A percentile compares a stretch with the other conserved stretches of the same genome.
phyloP scores from a whole-genome alignment of 2,329 filamentous ascomycete species.

The Ambrosiella xylebori region DNA sequence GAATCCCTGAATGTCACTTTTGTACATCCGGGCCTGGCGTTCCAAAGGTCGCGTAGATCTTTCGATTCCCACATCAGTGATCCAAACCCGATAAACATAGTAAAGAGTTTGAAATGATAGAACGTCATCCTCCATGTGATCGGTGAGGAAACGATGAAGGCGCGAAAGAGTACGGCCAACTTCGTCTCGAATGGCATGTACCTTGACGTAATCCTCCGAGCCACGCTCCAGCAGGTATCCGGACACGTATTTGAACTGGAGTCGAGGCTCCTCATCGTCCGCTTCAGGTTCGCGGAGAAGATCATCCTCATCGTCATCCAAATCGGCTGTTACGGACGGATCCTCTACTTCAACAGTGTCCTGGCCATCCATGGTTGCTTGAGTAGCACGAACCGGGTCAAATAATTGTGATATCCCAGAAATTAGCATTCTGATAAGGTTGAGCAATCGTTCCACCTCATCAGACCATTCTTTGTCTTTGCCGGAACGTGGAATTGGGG shows the following conservation, averaged over 20 bases:
- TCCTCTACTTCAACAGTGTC: constrained; percentile 24
- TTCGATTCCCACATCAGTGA: constrained; percentile 93
- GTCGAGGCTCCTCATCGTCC: constrained; percentile 67
- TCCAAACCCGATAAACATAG: constrained; percentile 86
- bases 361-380: constrained; percentile 31
- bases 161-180: constrained; percentile 66
- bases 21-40: constrained; percentile 66
- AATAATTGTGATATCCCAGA: constrained; percentile 84
- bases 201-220: constrained; percentile 46
- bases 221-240: constrained; percentile 55
- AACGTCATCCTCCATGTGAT: constrained; percentile 86
- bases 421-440: constrained; percentile 72
- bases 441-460: constrained; percentile 78
- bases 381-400: constrained; percentile 54
- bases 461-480: constrained; percentile 99
- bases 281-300: constrained; percentile 41
- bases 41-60: constrained; percentile 86
- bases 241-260: constrained; percentile 74
- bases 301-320: constrained; percentile 29
- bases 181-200: constrained; percentile 66
- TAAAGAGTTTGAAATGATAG: constrained; percentile 88
- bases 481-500: constrained; percentile 73
- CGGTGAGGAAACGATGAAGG: constrained; percentile 67
- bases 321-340: constrained; percentile 12
- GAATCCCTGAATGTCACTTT: constrained; percentile 76